Conservation (phyloP, 345 rosid species). For the Arabidopsis suecica region DNA sequence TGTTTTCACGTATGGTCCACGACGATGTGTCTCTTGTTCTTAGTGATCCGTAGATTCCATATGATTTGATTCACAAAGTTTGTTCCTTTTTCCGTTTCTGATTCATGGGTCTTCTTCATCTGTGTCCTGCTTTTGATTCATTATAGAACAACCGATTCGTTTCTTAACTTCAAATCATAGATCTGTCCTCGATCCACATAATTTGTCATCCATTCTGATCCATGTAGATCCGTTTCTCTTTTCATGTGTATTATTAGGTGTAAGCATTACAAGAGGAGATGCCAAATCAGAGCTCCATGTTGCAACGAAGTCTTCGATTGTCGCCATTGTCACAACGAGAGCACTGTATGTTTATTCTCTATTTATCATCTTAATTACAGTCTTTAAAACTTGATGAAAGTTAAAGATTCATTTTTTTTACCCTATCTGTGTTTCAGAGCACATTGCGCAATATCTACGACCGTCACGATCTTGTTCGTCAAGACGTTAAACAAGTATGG, state of each 20-base stretch:
- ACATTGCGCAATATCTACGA: slow-evolving; percentile 62
- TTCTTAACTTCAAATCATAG: slow-evolving; percentile 12
- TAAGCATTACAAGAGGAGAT: slow-evolving; percentile 91
- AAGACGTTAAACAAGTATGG: slow-evolving; percentile 75
- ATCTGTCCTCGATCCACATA: slow-evolving; percentile 19
- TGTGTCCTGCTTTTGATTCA: slow-evolving; percentile 2
- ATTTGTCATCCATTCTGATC: slow-evolving; percentile 3
- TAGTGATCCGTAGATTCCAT: slow-evolving; percentile 13
- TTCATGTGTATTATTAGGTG: slow-evolving; percentile 59
- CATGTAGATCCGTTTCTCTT: slow-evolving; percentile 16
- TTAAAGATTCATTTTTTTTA: slow-evolving; percentile 1
- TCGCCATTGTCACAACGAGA: slow-evolving; percentile 97
- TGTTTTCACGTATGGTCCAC: slow-evolving; percentile 18
- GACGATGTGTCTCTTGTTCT: slow-evolving; percentile 1
- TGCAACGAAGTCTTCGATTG: slow-evolving; percentile 91
- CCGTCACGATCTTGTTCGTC: slow-evolving; percentile 84
- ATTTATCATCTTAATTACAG: neutral
- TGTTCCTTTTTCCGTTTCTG: slow-evolving; percentile 22
- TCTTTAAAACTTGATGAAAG: neutral
- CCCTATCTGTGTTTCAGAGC: slow-evolving; percentile 49
- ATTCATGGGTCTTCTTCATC: slow-evolving; percentile 6
- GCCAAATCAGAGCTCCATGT: slow-evolving; percentile 90
- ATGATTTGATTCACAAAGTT: slow-evolving; percentile 6
- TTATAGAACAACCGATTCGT: neutral
- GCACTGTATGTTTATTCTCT: slow-evolving; percentile 67